phyloP scores from a whole-genome alignment of 805 yeast species.

The Wickerhamiella dianesei region DNA sequence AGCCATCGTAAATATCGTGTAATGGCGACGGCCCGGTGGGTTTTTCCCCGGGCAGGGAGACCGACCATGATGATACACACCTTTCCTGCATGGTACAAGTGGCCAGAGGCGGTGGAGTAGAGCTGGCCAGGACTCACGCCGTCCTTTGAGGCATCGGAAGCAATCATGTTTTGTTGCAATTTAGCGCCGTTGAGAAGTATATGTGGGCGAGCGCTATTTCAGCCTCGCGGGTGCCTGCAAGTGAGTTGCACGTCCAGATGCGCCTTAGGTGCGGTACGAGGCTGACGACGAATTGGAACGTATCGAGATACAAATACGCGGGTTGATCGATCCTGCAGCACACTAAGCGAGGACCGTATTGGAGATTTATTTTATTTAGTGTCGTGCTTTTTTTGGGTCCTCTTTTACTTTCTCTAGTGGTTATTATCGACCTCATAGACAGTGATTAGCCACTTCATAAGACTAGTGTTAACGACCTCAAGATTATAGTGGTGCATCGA shows the following conservation, averaged over 20 bases:
- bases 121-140: conserved; percentile 1
- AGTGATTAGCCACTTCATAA: too few relatives aligned
- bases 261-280: not conserved
- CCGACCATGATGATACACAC: conserved; percentile 82
- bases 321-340: not conserved
- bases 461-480: too few relatives aligned
- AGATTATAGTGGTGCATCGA: too few relatives aligned
- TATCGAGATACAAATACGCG: not conserved
- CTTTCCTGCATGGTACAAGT: conserved; percentile 90
- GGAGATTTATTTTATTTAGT: not conserved
- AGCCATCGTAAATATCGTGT: conserved; percentile 91
- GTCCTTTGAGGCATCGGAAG: not conserved
- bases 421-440: too few relatives aligned
- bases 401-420: too few relatives aligned
- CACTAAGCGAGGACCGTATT: not conserved
- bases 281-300: not conserved
- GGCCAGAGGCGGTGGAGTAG: conserved; percentile 68
- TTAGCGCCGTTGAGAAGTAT: not conserved
- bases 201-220: not conserved
- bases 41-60: conserved; percentile 90
- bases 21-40: conserved; percentile 79
- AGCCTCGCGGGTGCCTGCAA: not conserved
- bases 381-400: too few relatives aligned
- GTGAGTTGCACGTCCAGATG: not conserved
- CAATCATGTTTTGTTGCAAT: not conserved